Conservation (phyloP, 2,329 filamentous ascomycete genomes). For the Achaetomium macrosporum region DNA sequence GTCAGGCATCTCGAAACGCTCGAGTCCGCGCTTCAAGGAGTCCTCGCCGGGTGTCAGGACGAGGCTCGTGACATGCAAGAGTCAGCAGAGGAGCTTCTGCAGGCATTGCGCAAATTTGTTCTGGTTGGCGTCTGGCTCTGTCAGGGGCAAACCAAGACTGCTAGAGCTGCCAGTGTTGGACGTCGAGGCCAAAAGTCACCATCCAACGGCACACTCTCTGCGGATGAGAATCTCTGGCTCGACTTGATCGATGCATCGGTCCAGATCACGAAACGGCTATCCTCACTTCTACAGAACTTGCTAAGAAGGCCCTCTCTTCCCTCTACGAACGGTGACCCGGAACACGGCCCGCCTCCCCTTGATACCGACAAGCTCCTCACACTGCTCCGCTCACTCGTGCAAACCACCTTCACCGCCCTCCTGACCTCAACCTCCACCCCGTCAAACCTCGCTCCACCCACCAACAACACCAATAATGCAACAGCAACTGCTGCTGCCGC, state of each 20-base stretch:
- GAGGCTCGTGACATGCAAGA: slow-evolving; percentile 52
- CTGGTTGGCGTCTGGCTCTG: slow-evolving; percentile 95
- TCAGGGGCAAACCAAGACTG: slow-evolving; percentile 69
- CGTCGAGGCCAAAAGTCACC: slow-evolving; percentile 47
- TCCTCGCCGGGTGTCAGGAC: slow-evolving; percentile 56
- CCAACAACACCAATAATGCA: slow-evolving; percentile 28
- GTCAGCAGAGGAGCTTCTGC: slow-evolving; percentile 66
- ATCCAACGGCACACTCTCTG: slow-evolving; percentile 40
- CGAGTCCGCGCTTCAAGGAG: slow-evolving; percentile 68
- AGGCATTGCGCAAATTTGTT: slow-evolving; percentile 79
- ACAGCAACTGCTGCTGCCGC: slow-evolving; percentile 47
- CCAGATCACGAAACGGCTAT: slow-evolving; percentile 58
- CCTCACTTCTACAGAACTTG: slow-evolving; percentile 44
- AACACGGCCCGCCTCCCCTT: slow-evolving; percentile 27
- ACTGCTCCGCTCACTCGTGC: slow-evolving; percentile 71
- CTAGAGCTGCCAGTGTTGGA: slow-evolving; percentile 40
- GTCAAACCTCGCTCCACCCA: slow-evolving; percentile 42
- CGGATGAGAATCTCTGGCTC: slow-evolving; percentile 55
- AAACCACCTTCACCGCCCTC: slow-evolving; percentile 84
- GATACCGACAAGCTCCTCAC: slow-evolving; percentile 58
- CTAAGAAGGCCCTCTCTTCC: slow-evolving; percentile 7
- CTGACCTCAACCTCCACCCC: slow-evolving; percentile 65
- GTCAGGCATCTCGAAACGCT: slow-evolving; percentile 75
- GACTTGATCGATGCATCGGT: slow-evolving; percentile 56
- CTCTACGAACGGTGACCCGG: slow-evolving; percentile 23